Base-by-base conservation (phyloP, 2,329 filamentous ascomycete genomes). In the Gnomoniopsis smithogilvyi region DNA sequence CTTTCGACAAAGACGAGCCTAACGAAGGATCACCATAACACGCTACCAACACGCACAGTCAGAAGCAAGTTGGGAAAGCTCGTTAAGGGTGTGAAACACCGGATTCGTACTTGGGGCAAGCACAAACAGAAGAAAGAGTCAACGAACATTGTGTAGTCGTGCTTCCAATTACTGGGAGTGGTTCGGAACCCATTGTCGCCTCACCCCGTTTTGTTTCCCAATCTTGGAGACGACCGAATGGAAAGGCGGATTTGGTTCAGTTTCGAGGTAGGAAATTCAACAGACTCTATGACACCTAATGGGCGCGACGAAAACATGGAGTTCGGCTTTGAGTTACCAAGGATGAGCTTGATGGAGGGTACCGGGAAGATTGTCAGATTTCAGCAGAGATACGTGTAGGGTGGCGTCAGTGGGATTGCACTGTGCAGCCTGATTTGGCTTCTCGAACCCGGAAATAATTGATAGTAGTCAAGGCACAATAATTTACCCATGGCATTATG, bases 71-170 rank as follows among this genome's bases (percentile, higher is more conserved):
- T 58, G 51, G 47, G 41, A 48, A 63, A 21, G 38, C 47, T 61
- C 3, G 51, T 63, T 52, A 58, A 54, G 50, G 59, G 52, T 3
- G 61, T 59, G 6, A 61, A 45, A 38, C 55, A 63, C 19, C 60
- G 48, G 19, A 50, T 62, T 19, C 57, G 60, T 24, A 51, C 36
- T 17, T 62, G 60, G 60, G 41, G 60, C 22, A 62, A 45, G 26
- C 22, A 30, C 36, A 62, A 51, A 49, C 53, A 43, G 7, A 60
- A 41, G 26, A 33, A 26, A 24, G 43, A 45, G 24, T 60, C 33
- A 60, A 45, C 12, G 26, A n/a, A 41, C 19, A 2, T 34, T 45
- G 6, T 26, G 17, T 50, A 24, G n/a, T 36, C 43, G 24, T 33
- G 19, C 11, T 47, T 34, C 7, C 51, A n/a, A 45, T 30, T n/a